A percentile compares a stretch with the other conserved stretches of the same genome.
These are phyloP conservation scores for Beauveria bassiana DNA, from an alignment of 2,329 filamentous ascomycete species.

Conservation along the genomic window DNA sequence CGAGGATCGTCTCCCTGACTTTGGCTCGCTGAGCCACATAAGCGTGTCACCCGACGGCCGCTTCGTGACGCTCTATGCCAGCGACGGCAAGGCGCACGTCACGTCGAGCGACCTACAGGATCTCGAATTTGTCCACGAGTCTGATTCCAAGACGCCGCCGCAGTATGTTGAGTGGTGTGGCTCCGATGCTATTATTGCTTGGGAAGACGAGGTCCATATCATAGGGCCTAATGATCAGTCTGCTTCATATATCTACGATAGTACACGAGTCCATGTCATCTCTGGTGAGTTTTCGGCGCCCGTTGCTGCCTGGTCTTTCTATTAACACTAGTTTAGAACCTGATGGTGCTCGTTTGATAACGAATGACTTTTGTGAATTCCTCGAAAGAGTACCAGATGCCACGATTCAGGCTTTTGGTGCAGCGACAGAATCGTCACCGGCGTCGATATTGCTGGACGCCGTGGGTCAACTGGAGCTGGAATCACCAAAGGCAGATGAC, in stretches of 20 bases:
- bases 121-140: conserved; percentile 85
- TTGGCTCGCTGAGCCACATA: conserved; percentile 87
- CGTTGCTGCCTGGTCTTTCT: conserved; percentile 2
- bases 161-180: conserved; percentile 94
- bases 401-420: conserved; percentile 80
- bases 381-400: conserved; percentile 86
- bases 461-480: conserved; percentile 80
- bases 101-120: conserved; percentile 94
- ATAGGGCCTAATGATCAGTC: conserved; percentile 77
- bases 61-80: conserved; percentile 80
- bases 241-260: conserved; percentile 79
- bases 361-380: conserved; percentile 94
- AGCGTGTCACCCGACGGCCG: conserved; percentile 85
- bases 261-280: conserved; percentile 78
- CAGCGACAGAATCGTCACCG: conserved; percentile 80
- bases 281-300: conserved; percentile 46
- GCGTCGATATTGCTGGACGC: conserved; percentile 92
- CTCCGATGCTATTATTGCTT: conserved; percentile 87
- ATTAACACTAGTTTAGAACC: conserved; percentile 35
- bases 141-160: conserved; percentile 74
- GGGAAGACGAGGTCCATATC: conserved; percentile 96
- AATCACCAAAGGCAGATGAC: conserved; percentile 95
- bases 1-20: conserved; percentile 83
- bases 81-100: conserved; percentile 79
- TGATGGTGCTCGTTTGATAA: conserved; percentile 85